Evolutionary conservation across 805 yeast genomes (phyloP), one percentile per base, ranked within the genome.

Genomic region (Candida chilensis): DNA sequence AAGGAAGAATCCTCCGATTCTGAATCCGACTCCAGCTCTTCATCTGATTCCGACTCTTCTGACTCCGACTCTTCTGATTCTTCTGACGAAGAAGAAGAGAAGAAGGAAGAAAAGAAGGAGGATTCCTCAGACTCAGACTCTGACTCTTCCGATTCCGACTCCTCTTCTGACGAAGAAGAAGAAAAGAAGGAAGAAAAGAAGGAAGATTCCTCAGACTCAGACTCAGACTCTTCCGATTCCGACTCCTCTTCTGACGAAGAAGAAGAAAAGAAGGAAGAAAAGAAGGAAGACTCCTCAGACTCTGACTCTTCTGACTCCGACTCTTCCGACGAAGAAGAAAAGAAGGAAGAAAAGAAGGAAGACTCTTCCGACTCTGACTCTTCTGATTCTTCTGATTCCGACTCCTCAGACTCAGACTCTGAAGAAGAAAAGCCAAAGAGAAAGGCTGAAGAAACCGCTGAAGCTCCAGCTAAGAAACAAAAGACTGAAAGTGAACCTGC

Each of bases 401-500:
- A 34, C 24, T 38, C 35, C 26, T 29, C 42, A 29, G 32, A 33
- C 28, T 32, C 45, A 26, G 37, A 34, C 24, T 32, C 44, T 8
- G 37, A 33, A 10, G 35, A 31, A 19, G 37, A 32, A 21, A 31
- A 36, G 14, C 33, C 34, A 20, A 37, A 38, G 36, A 32, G 17
- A 24, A 41, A 58, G 37, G 57, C 54, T 27, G 65, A 58, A 32
- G 57, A 50, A 33, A 55, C 52, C 39, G 54, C 60, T 36, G 62
- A 62, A 37, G 50, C 66, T 24, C 58, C 60, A 31, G 41, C 63
- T 36, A 81, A 79, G 67, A 75, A 73, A 56, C 60, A 62, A 41
- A 71, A 68, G 64, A 41, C 52, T 31, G 58, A 57, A 30, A 17
- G 33, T 42, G 94, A 80, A 60, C 80, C 87, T 46, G 83, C 90